Conservation (phyloP, 2,329 filamentous ascomycete species). For the Trichophyton verrucosum region DNA sequence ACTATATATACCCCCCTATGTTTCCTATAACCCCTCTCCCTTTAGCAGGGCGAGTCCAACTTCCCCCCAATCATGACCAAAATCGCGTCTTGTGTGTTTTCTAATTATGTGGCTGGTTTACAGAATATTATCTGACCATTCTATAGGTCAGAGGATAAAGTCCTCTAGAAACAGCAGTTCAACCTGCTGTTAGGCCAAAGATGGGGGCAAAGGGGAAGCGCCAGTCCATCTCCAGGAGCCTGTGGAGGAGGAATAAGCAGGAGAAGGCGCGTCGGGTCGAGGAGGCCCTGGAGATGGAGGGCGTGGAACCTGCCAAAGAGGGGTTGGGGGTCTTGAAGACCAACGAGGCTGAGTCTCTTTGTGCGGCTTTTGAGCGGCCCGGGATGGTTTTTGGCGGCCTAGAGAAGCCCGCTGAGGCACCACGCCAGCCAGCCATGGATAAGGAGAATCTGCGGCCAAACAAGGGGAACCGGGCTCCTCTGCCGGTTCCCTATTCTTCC, state of each 20-base stretch:
- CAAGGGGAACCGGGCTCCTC: not conserved
- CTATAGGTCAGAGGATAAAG: not conserved
- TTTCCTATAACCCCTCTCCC: not conserved
- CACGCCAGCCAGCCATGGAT: not conserved
- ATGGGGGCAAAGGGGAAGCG: not conserved
- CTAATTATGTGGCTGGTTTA: not conserved
- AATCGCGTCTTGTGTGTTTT: not conserved
- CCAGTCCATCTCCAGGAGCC: not conserved
- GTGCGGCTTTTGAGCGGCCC: not conserved
- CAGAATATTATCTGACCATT: not conserved
- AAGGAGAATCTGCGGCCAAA: not conserved
- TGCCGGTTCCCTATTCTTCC: not conserved
- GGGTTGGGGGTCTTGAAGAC: not conserved
- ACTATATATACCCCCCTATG: not conserved
- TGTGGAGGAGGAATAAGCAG: not conserved
- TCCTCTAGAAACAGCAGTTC: not conserved
- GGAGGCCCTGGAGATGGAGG: not conserved
- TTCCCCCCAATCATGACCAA: not conserved
- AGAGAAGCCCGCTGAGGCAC: not conserved
- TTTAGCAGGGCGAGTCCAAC: not conserved
- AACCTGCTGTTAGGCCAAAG: not conserved
- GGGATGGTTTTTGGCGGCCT: not conserved
- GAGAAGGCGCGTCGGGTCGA: not conserved
- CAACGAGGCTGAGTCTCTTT: not conserved
- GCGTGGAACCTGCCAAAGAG: not conserved